Conservation (phyloP, 2,329 filamentous ascomycete species). For the Fulvia fulva region DNA sequence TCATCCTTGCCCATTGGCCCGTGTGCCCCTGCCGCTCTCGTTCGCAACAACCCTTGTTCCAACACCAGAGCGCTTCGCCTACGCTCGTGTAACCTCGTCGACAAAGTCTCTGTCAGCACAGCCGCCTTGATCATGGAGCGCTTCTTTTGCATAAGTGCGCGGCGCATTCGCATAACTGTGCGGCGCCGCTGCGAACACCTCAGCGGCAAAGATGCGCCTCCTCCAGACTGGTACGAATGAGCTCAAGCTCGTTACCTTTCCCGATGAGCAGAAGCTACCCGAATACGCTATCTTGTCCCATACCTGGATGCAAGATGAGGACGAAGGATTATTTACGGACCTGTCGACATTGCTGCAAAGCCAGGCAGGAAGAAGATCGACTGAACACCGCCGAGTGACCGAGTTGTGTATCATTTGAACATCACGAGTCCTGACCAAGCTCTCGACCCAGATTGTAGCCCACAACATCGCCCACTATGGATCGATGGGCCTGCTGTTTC, state of each 20-base stretch:
- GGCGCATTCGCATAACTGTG: background rate
- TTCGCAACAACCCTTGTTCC: no score
- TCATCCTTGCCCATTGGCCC: no score
- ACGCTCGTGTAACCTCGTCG: no score
- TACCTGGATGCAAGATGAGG: background rate
- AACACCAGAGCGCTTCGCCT: no score
- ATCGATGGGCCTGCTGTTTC: background rate
- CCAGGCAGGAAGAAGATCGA: background rate
- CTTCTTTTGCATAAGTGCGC: background rate
- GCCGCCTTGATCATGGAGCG: background rate
- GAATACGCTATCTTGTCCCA: slow-evolving; percentile 4
- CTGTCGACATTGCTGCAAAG: background rate
- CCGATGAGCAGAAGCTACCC: background rate
- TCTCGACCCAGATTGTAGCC: no score
- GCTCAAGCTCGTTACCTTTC: background rate
- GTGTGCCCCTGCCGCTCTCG: no score
- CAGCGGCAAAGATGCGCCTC: background rate
- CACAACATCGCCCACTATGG: no score
- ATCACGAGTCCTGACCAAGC: no score
- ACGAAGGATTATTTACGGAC: background rate
- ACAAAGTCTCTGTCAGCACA: no score
- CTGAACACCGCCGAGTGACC: background rate
- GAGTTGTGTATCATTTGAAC: no score
- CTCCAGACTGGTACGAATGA: background rate
- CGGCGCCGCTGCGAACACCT: background rate